These are phyloP conservation scores for Cystofilobasidium capitatum DNA, from an alignment of 768 basidiomycete species.

Conservation along the genomic window DNA sequence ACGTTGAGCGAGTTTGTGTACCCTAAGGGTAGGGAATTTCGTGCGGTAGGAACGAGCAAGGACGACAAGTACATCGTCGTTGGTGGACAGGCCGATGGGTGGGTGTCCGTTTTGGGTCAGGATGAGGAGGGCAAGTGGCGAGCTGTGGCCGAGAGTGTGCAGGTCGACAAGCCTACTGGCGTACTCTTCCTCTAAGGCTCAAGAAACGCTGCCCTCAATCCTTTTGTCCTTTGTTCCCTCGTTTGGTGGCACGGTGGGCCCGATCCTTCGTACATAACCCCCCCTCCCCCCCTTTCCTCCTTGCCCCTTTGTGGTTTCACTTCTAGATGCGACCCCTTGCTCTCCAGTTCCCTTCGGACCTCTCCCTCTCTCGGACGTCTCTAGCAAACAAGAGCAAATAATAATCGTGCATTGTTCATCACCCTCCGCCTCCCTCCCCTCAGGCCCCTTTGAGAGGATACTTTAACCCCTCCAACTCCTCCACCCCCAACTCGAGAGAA, in stretches of 20 bases:
- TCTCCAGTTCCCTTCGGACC: too few species aligned
- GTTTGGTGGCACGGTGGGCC: too few species aligned
- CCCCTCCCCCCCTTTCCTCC: too few species aligned
- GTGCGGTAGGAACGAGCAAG: conserved; percentile 7
- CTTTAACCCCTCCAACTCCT: background rate
- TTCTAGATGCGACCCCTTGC: too few species aligned
- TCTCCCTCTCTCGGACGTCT: too few species aligned
- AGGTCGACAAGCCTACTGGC: conserved; percentile 19
- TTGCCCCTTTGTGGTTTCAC: too few species aligned
- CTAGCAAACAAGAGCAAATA: too few species aligned
- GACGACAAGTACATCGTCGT: conserved; percentile 16
- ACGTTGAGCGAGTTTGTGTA: conserved; percentile 5
- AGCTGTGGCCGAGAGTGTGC: conserved; percentile 12
- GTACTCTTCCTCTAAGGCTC: conserved; percentile 25
- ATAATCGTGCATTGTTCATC: too few species aligned
- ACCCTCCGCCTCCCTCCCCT: too few species aligned
- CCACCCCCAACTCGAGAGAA: background rate
- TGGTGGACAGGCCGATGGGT: conserved; percentile 18
- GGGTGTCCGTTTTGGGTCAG: conserved; percentile 19
- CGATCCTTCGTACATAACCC: too few species aligned
- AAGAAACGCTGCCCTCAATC: too few species aligned
- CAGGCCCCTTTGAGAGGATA: background rate
- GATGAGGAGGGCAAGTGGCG: conserved; percentile 14
- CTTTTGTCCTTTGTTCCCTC: too few species aligned
- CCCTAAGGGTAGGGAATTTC: conserved; percentile 25